Evolutionary conservation across 2,329 filamentous ascomycete genomes (phyloP), one percentile per base, ranked within the genome.

Genomic region (Sclerotinia subarctica): DNA sequence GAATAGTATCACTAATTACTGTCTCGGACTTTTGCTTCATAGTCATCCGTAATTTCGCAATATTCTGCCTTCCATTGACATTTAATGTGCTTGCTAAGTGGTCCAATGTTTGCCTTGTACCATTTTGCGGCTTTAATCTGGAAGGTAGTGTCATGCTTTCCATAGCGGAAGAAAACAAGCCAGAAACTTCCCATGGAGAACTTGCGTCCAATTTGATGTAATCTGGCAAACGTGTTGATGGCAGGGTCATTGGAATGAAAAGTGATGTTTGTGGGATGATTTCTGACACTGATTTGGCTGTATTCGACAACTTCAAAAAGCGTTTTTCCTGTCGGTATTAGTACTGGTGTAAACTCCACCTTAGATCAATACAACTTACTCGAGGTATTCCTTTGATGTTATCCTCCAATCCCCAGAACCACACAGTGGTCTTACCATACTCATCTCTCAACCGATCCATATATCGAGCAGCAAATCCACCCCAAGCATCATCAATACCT

Each of bases 341-440:
- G 69, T 52, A 38, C 57, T 21, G 32, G 32, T 29, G n/a, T 60
- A 11, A 24, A 46, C 66, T 24, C 38, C 32, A 32, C 32, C 71
- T 46, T 58, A 52, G 46, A 44, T 64, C 49, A 68, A 38, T 44
- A 63, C 51, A 69, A 76, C 80, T 78, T 77, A 89, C 87, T 74
- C 86, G 82, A 51, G 84, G 79, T 42, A 83, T 80, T 54, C 81
- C 84, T 60, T 78, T 81, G 52, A 83, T 81, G 1, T 81, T 80
- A 67, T 90, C 88, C 77, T 96, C 90, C 29, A 93, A 78, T 0
- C 90, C 94, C 90, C 94, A 98, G 17, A 93, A 85, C 91, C 93
- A 96, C 44, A 97, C 86, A 63, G 88, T 88, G 46, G 88, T 86
- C 80, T 97, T 98, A 42, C 93, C 92, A 77, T 94, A 94, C 77